Percentiles rank a stretch among this genome's conserved stretches.
Evolutionary conservation across 176 grass and related monocot species (phyloP).

Genomic region (Sorghum bicolor): DNA sequence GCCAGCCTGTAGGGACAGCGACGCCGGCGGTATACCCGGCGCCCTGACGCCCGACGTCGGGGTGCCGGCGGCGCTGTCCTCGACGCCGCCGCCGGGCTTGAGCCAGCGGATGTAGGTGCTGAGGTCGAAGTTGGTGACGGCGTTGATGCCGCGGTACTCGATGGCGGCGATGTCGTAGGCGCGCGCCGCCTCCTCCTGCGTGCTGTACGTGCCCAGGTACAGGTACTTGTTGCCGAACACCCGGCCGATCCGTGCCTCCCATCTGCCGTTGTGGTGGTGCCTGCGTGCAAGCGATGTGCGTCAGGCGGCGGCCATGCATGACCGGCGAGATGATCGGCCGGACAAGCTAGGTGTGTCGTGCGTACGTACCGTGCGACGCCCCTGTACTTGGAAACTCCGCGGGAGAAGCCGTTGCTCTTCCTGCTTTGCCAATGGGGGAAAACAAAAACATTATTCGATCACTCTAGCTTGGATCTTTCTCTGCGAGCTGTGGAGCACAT

Average conservation of each 20-base stretch:
- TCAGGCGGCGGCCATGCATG: not conserved
- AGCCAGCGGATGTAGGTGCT: constrained; percentile 78
- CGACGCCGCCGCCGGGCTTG: constrained; percentile 31
- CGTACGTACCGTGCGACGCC: constrained; percentile 58
- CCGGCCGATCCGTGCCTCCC: constrained; percentile 65
- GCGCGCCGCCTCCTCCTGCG: constrained; percentile 63
- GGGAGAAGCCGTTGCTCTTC: constrained; percentile 73
- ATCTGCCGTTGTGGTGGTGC: constrained; percentile 72
- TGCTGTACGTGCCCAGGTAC: constrained; percentile 71
- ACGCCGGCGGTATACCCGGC: too few relatives aligned
- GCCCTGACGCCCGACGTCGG: not conserved
- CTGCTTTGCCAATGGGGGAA: constrained; percentile 19
- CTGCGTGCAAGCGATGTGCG: not conserved
- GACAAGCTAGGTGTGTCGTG: not conserved
- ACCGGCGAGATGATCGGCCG: not conserved
- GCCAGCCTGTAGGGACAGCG: too few relatives aligned
- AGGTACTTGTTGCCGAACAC: constrained; percentile 85
- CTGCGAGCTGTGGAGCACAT: not conserved
- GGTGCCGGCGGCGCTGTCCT: not conserved
- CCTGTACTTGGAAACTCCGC: constrained; percentile 74
- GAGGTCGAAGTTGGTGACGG: constrained; percentile 79
- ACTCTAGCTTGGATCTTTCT: not conserved
- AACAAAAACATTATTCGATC: not conserved
- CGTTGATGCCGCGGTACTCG: constrained; percentile 75
- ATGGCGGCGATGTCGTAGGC: constrained; percentile 84